These are phyloP conservation scores for Fusarium mundagurra DNA, from an alignment of 2,329 filamentous ascomycete species.

Conservation along the genomic window DNA sequence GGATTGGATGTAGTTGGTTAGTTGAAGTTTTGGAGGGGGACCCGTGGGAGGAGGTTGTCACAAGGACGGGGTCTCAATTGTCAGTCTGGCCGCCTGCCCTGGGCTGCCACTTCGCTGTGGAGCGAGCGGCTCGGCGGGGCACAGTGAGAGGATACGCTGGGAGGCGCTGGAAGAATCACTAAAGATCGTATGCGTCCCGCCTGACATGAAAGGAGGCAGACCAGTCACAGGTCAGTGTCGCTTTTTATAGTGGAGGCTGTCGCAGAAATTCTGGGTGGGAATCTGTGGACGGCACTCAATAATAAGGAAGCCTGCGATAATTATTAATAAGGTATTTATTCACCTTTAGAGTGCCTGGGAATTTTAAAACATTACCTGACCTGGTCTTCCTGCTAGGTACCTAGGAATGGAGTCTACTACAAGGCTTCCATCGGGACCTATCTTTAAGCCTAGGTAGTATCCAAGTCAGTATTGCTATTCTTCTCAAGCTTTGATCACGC, in stretches of 20 bases:
- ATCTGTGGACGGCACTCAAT: not conserved
- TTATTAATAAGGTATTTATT: not conserved
- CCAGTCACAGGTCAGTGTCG: conserved; percentile 18
- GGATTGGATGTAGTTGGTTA: conserved; percentile 33
- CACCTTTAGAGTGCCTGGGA: not conserved
- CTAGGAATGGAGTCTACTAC: not conserved
- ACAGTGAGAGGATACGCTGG: conserved; percentile 22
- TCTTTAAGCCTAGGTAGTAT: not conserved
- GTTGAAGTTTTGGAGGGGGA: conserved; percentile 38
- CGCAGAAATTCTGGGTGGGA: not conserved
- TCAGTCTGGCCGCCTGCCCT: conserved; percentile 17
- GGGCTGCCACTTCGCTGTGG: conserved; percentile 14
- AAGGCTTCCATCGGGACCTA: not conserved
- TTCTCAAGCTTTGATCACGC: not conserved
- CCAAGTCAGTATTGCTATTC: not conserved
- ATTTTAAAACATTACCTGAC: not conserved
- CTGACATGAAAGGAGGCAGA: not conserved
- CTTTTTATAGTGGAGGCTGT: conserved; percentile 6
- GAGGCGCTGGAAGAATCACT: conserved; percentile 16
- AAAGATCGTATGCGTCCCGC: conserved; percentile 15
- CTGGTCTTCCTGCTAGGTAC: not conserved
- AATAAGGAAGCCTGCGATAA: not conserved
- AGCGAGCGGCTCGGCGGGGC: conserved; percentile 14
- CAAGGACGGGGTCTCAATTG: conserved; percentile 29
- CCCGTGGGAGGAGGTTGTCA: conserved; percentile 38